A percentile compares a stretch with the other conserved stretches of the same genome.
phyloP scores from a whole-genome alignment of 257 asterid species.

The Solanum sejunctum region DNA sequence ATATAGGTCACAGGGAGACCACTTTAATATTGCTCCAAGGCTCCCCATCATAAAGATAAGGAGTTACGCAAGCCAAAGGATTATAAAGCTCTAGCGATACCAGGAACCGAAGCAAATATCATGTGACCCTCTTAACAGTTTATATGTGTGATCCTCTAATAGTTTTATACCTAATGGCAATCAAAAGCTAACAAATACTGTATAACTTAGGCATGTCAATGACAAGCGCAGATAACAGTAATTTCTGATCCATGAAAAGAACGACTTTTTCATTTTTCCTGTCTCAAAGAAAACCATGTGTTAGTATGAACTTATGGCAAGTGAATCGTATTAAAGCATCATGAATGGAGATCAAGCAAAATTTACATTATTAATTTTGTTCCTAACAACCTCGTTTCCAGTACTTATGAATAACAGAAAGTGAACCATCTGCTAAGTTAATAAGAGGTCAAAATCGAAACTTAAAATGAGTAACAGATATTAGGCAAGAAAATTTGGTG shows the following conservation, averaged over 20 bases:
- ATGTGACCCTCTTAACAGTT: not conserved
- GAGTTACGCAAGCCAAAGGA: not conserved
- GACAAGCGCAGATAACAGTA: not conserved
- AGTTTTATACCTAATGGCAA: not conserved
- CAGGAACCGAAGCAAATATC: not conserved
- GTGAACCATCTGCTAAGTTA: not conserved
- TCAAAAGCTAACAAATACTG: not conserved
- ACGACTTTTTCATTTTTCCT: not conserved
- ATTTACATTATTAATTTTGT: not conserved
- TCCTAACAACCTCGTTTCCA: not conserved
- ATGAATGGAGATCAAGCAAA: not conserved
- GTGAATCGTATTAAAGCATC: not conserved
- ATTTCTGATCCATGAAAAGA: not conserved
- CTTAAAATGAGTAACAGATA: not conserved
- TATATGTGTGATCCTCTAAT: not conserved
- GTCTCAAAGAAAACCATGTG: not conserved
- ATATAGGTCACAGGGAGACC: not conserved
- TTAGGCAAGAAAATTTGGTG: not conserved
- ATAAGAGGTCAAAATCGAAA: not conserved
- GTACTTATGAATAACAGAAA: not conserved
- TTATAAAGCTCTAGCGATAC: not conserved
- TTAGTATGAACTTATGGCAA: not conserved
- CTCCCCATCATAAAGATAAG: not conserved
- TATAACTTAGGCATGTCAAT: not conserved
- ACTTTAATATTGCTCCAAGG: not conserved